These are phyloP conservation scores for Xanthoconium stramineum DNA, from an alignment of 768 basidiomycete species.

Conservation along the genomic window DNA sequence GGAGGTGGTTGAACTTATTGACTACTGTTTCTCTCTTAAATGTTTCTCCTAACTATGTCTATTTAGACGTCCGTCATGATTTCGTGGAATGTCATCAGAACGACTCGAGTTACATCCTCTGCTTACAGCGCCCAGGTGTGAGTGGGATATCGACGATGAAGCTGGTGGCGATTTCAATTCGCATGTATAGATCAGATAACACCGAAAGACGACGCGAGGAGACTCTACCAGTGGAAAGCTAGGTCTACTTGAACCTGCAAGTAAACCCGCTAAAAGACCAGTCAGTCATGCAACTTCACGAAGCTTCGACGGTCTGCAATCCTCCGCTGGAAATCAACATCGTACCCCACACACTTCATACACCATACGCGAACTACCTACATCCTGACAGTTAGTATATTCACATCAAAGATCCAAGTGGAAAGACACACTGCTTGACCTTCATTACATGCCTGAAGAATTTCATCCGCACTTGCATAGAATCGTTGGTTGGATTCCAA, in stretches of 20 bases:
- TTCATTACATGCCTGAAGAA: slow-evolving; percentile 4
- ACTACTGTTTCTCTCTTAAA: slow-evolving; percentile 4
- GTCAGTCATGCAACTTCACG: not conserved
- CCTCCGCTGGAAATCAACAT: slow-evolving; percentile 8
- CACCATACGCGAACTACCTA: slow-evolving; percentile 1
- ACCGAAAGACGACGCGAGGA: not conserved
- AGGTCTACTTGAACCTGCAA: not conserved
- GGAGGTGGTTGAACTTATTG: not conserved
- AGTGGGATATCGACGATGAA: too few relatives aligned
- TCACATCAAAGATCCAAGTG: too few relatives aligned
- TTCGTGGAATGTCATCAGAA: slow-evolving; percentile 1
- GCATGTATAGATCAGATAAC: too few relatives aligned
- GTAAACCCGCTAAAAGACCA: not conserved
- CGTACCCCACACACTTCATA: slow-evolving; percentile 7
- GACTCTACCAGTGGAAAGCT: not conserved
- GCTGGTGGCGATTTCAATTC: not conserved
- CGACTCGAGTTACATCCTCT: not conserved
- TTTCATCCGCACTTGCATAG: not conserved
- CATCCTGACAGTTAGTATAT: too few relatives aligned
- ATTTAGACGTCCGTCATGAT: slow-evolving; percentile 18
- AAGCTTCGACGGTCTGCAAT: too few relatives aligned
- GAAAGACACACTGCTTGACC: slow-evolving; percentile 1
- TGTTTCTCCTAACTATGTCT: slow-evolving; percentile 17
- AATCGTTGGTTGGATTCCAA: not conserved
- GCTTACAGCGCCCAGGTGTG: too few relatives aligned